Evolutionary conservation across 352 stramenopile species (phyloP), one percentile per base, ranked within the genome.

Genomic region (Pythium volutum): DNA sequence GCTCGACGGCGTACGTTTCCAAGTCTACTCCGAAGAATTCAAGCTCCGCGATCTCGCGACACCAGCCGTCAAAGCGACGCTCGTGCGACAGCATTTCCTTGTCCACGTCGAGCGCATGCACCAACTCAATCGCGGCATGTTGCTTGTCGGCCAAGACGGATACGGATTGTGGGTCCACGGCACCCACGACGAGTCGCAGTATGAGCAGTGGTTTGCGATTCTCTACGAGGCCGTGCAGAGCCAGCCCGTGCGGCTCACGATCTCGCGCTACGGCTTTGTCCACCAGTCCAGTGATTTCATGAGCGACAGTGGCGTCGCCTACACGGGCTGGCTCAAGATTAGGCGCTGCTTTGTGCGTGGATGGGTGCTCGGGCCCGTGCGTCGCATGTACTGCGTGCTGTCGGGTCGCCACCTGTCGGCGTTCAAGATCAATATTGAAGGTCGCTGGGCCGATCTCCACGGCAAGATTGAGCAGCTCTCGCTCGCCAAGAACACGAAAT

Each of bases 371-470:
- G 56, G 62, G 7, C 50, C 29, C 0, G 34, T 57, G 16, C 58
- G 42, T 22, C 62, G 67, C 2, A 53, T 75, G 45, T 81, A 79
- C 60, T 75, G 64, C 54, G 72, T 79, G 47, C 62, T 84, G 15
- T 70, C 64, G 0, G 64, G 63, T 2, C 38, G 53, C 2, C 49
- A 69, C 9, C 53, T 84, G 26, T 68, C 75, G 15, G 59, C 47
- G 6, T 84, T 84, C 42, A 41, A 57, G 27, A 38, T 84, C 57
- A 81, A 84, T 46, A 48, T 71, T 8, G 75, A 79, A 55, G 73
- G 75, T 14, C 69, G 72, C 20, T 77, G 73, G 65, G 70, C 62
- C 3, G 69, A 74, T 48, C 12, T 79, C 29, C 63, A 60, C 36
- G 75, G 72, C 26, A 65, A 66, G 29, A 58, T 84, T 39, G 48